phyloP scores from a whole-genome alignment of 345 rosid species.

The Nasturtium officinale region DNA sequence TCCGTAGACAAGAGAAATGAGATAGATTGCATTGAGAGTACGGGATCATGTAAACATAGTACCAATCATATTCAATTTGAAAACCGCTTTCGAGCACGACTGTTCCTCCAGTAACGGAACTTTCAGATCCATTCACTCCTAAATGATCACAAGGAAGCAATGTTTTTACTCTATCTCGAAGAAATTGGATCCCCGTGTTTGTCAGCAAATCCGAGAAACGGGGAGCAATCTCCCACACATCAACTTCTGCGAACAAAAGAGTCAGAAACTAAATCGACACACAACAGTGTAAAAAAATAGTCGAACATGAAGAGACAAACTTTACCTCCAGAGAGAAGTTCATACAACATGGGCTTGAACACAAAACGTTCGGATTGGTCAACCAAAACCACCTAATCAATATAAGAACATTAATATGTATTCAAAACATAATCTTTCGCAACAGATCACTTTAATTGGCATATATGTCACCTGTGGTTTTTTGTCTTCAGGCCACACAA shows the following conservation, averaged over 20 bases:
- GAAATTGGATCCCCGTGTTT: conserved; percentile 70
- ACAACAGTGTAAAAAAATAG: conserved; percentile 15
- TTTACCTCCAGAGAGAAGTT: conserved; percentile 84
- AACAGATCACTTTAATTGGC: neutral
- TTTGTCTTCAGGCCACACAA: conserved; percentile 81
- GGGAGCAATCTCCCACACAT: conserved; percentile 97
- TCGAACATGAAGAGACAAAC: conserved; percentile 22
- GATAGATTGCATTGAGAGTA: neutral
- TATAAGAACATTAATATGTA: neutral
- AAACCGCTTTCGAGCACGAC: conserved; percentile 86
- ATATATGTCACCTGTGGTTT: conserved; percentile 44
- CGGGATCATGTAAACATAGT: conserved; percentile 39
- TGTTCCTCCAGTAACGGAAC: conserved; percentile 66
- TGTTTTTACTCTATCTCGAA: conserved; percentile 77
- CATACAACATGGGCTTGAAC: conserved; percentile 95
- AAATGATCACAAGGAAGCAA: conserved; percentile 67
- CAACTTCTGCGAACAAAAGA: conserved; percentile 70
- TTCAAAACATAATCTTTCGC: neutral
- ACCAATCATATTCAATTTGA: conserved; percentile 92
- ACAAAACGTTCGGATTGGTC: conserved; percentile 94
- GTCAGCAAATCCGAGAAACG: conserved; percentile 82
- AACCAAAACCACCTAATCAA: conserved; percentile 77
- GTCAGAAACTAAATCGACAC: conserved; percentile 7
- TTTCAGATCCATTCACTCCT: conserved; percentile 53
- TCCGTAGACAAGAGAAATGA: conserved; percentile 11